A percentile compares a stretch with the other conserved stretches of the same genome.
These are phyloP conservation scores for Phylloboletellus chloephorus DNA, from an alignment of 1,284 basidiomycete genomes.

Conservation along the genomic window DNA sequence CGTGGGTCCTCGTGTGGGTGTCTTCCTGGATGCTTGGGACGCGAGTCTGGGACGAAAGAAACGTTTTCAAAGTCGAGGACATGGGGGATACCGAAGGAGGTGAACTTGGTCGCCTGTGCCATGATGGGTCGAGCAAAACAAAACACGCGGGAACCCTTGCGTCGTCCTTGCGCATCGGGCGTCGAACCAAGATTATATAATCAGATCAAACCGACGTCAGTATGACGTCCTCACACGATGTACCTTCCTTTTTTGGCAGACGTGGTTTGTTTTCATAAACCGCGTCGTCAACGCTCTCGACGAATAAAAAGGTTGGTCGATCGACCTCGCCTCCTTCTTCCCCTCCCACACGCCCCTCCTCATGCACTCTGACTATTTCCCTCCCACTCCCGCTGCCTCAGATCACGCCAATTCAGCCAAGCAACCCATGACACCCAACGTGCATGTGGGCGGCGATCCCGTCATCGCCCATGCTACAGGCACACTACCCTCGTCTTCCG, in stretches of 20 bases:
- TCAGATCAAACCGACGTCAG: not conserved
- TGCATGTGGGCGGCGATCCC: not conserved
- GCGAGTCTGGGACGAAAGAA: slow-evolving; percentile 29
- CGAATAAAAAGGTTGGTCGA: slow-evolving; percentile 16
- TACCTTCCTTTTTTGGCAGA: slow-evolving; percentile 28
- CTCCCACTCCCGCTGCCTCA: slow-evolving; percentile 17
- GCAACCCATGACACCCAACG: slow-evolving; percentile 9
- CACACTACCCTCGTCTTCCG: slow-evolving; percentile 30
- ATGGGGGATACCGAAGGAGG: slow-evolving; percentile 36
- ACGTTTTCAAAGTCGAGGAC: slow-evolving; percentile 41
- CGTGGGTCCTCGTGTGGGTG: not conserved
- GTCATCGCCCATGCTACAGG: slow-evolving; percentile 4
- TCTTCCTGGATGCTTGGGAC: slow-evolving; percentile 7
- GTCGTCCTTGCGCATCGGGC: not conserved
- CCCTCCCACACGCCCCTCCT: not conserved
- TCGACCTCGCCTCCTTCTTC: not conserved
- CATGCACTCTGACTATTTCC: slow-evolving; percentile 28
- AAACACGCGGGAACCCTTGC: too few species aligned
- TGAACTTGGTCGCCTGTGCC: slow-evolving; percentile 38
- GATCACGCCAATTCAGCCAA: slow-evolving; percentile 9
- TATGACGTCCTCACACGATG: slow-evolving; percentile 24
- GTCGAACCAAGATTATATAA: too few species aligned
- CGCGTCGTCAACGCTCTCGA: slow-evolving; percentile 8
- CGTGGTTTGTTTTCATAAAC: slow-evolving; percentile 18
- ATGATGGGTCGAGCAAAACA: slow-evolving; percentile 14